These are phyloP conservation scores for Trametes maxima DNA, from an alignment of 768 basidiomycete genomes.

Conservation along the genomic window DNA sequence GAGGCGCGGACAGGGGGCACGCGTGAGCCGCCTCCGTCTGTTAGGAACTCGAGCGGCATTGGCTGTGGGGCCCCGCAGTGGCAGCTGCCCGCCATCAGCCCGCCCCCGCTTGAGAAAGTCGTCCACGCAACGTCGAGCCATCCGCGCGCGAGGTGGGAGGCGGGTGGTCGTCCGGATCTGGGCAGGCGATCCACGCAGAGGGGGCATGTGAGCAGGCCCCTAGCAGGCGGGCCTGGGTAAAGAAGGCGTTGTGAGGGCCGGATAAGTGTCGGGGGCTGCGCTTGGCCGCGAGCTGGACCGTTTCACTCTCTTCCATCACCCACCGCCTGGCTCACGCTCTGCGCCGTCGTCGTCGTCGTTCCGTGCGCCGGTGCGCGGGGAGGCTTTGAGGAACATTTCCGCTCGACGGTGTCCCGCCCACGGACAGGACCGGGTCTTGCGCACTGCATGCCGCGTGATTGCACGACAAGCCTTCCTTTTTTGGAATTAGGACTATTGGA, in stretches of 20 bases:
- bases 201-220: constrained; percentile 11
- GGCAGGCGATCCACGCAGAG: background rate
- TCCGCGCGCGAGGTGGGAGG: background rate
- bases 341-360: background rate
- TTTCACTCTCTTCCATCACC: constrained; percentile 1
- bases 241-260: constrained; percentile 8
- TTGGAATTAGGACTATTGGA: constrained; percentile 12
- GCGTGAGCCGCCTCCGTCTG: constrained; percentile 14
- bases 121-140: background rate
- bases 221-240: constrained; percentile 9
- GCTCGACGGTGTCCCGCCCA: constrained; percentile 18
- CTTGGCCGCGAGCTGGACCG: background rate
- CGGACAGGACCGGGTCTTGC: constrained; percentile 22
- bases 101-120: background rate
- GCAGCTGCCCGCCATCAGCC: background rate
- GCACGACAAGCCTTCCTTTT: constrained; percentile 18
- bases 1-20: constrained; percentile 4
- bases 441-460: constrained; percentile 19
- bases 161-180: constrained; percentile 2
- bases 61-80: background rate
- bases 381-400: constrained; percentile 1
- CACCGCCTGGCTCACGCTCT: background rate
- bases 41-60: constrained; percentile 15
- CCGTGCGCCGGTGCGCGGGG: constrained; percentile 3
- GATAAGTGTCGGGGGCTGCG: constrained; percentile 6